Evolutionary conservation across 2,329 filamentous ascomycete species (phyloP), one percentile per base, ranked within the genome.

Genomic region (Grosmannia serpens): DNA sequence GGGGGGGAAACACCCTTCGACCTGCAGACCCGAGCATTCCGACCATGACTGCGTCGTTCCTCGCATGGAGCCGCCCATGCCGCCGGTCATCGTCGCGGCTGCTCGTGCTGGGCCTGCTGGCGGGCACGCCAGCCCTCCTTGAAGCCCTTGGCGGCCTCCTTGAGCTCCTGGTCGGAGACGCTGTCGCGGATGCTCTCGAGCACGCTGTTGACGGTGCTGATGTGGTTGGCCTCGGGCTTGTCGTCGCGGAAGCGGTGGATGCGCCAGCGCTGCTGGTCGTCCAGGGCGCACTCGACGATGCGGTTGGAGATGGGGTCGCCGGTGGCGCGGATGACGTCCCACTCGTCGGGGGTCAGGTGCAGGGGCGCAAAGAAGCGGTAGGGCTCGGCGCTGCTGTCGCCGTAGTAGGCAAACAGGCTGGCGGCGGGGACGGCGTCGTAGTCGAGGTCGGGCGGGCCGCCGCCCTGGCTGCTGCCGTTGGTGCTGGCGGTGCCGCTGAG

Each of bases 171-270:
- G 71, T 96, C 84, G 0, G 84, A 88, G 13, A 99, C 90, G 1
- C 84, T 85, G 67, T 96, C 90, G 61, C 84, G 80, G 65, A 99
- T 97, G 71, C 89, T 95, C 63, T 92, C 86, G 60, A 96, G 79
- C 4, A 99, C 94, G 69, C 88, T 95, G 29, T 85, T 77, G 1
- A 96, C 89, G 0, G 89, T 92, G 22, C 77, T 85, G 60, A 88
- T 86, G 71, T 97, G 91, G 67, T 99, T 99, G 0, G 89, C 91
- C 64, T 96, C 87, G 31, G 78, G 77, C 74, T 99, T 99, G 72
- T 99, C 94, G 67, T 97, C 91, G 56, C 94, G 82, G 71, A 96
- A 92, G 33, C 91, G 85, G 65, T 94, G 86, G 70, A 89, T 89
- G 59, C 91, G 84, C 94, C 94, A 99, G 26, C 85, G 77, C 22